phyloP scores from a whole-genome alignment of 1,284 basidiomycete species.

The Leccinum huronense region DNA sequence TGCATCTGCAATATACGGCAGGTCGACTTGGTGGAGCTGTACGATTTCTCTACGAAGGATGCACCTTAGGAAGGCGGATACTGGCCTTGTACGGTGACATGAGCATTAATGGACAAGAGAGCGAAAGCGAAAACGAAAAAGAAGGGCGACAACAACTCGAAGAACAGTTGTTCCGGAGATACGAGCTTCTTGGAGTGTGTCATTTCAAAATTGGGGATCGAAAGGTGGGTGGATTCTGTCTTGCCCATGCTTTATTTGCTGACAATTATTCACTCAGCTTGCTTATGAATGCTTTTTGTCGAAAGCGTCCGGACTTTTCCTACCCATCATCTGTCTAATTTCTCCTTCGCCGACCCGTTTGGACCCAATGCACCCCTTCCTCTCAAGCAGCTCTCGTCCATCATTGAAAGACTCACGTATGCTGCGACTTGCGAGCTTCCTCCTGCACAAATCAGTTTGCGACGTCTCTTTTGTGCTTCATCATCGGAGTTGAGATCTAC shows the following conservation, averaged over 20 bases:
- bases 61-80: conserved; percentile 50
- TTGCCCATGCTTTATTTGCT: conserved; percentile 1
- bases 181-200: conserved; percentile 78
- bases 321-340: conserved; percentile 19
- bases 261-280: conserved; percentile 40
- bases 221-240: conserved; percentile 42
- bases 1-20: conserved; percentile 65
- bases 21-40: conserved; percentile 58
- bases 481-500: conserved; percentile 14
- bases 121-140: conserved; percentile 33
- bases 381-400: conserved; percentile 52
- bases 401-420: conserved; percentile 66
- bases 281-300: conserved; percentile 56
- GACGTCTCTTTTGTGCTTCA: conserved; percentile 1
- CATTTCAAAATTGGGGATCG: conserved; percentile 71
- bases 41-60: conserved; percentile 63
- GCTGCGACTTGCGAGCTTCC: conserved; percentile 61
- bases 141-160: conserved; percentile 60
- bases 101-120: conserved; percentile 9
- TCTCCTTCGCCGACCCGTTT: conserved; percentile 35
- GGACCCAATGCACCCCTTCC: conserved; percentile 35
- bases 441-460: conserved; percentile 39
- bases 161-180: conserved; percentile 64
- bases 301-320: conserved; percentile 55
- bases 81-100: conserved; percentile 30